These are phyloP conservation scores for Drechslera avenae DNA, from an alignment of 2,329 filamentous ascomycete genomes.

Conservation along the genomic window DNA sequence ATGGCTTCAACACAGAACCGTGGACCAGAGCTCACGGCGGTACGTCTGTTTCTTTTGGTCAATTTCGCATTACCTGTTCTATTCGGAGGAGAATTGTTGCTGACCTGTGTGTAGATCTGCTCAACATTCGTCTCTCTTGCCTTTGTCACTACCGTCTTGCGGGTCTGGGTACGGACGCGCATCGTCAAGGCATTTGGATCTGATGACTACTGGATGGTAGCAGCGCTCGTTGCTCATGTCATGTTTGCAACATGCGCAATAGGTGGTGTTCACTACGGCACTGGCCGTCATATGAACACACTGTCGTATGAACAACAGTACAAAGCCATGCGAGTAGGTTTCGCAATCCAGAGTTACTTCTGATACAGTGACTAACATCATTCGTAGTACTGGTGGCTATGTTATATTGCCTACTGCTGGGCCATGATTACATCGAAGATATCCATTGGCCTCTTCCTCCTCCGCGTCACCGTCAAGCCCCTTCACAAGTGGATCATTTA, in stretches of 20 bases:
- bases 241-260: slow-evolving; percentile 42
- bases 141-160: slow-evolving; percentile 44
- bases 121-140: slow-evolving; percentile 50
- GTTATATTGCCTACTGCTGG: slow-evolving; percentile 42
- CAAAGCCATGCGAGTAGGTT: slow-evolving; percentile 37
- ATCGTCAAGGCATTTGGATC: slow-evolving; percentile 49
- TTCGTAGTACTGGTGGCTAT: slow-evolving; percentile 43
- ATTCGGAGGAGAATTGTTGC: not conserved
- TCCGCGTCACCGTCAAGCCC: slow-evolving; percentile 38
- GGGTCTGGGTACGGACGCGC: slow-evolving; percentile 50
- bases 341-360: not conserved
- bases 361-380: not conserved
- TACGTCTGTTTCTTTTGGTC: slow-evolving; percentile 20
- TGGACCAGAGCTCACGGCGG: slow-evolving; percentile 39
- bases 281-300: slow-evolving; percentile 37
- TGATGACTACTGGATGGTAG: slow-evolving; percentile 43
- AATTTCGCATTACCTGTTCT: too few relatives aligned
- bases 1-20: slow-evolving; percentile 35
- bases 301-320: slow-evolving; percentile 29
- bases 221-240: slow-evolving; percentile 33
- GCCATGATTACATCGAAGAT: slow-evolving; percentile 43
- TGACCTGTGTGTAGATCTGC: slow-evolving; percentile 27
- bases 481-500: slow-evolving; percentile 47
- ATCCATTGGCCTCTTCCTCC: slow-evolving; percentile 43
- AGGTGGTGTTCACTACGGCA: slow-evolving; percentile 39